phyloP scores from a whole-genome alignment of 257 asterid genomes.

The Ilex asprella region DNA sequence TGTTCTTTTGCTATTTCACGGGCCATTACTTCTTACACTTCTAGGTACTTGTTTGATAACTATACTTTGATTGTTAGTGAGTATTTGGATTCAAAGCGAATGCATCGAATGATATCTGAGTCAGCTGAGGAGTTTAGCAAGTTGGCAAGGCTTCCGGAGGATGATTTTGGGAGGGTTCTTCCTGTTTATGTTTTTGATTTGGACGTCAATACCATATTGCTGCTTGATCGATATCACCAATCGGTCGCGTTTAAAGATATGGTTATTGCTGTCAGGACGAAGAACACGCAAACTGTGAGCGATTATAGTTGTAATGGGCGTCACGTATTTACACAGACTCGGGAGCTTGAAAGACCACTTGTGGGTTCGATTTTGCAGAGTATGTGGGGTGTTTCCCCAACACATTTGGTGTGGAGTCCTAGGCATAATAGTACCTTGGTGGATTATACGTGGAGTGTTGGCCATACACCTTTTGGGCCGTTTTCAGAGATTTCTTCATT shows the following conservation, averaged over 20 bases:
- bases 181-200: constrained; percentile 84
- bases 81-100: constrained; percentile 76
- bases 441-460: constrained; percentile 93
- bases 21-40: constrained; percentile 81
- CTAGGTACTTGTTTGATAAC: constrained; percentile 90
- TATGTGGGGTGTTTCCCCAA: constrained; percentile 96
- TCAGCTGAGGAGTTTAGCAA: constrained; percentile 66
- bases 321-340: constrained; percentile 71
- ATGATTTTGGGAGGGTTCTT: constrained; percentile 68
- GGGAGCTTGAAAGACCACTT: constrained; percentile 81
- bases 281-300: constrained; percentile 81
- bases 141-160: constrained; percentile 61
- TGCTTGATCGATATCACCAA: constrained; percentile 91
- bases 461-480: constrained; percentile 94
- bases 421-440: constrained; percentile 68
- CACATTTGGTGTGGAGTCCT: constrained; percentile 87
- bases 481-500: constrained; percentile 72
- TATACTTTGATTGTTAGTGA: constrained; percentile 93
- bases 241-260: constrained; percentile 86
- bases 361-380: constrained; percentile 91
- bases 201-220: constrained; percentile 45
- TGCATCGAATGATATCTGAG: constrained; percentile 72
- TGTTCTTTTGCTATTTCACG: constrained; percentile 79
- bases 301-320: constrained; percentile 84
- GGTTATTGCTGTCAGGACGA: constrained; percentile 88